These are phyloP conservation scores for Tarenaya hassleriana DNA, from an alignment of 345 rosid genomes.

Conservation along the genomic window DNA sequence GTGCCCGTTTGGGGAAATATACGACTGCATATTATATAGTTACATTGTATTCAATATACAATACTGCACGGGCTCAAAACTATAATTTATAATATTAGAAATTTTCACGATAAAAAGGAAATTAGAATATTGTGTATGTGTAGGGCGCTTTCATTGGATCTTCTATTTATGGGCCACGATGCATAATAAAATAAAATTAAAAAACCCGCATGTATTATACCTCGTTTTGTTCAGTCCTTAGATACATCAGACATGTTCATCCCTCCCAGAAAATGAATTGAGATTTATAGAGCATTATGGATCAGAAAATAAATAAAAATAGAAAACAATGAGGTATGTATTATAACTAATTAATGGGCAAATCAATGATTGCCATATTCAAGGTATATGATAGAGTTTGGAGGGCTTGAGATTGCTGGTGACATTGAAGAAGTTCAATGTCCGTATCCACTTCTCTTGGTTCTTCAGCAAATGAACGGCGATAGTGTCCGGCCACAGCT, in stretches of 20 bases:
- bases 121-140: too few species aligned
- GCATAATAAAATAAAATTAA: too few species aligned
- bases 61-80: too few species aligned
- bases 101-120: too few species aligned
- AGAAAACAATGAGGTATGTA: constrained; percentile 14
- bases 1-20: too few species aligned
- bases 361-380: background rate
- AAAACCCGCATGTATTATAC: constrained; percentile 3
- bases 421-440: constrained; percentile 61
- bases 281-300: constrained; percentile 9
- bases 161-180: constrained; percentile 9
- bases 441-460: constrained; percentile 66
- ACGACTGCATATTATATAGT: too few species aligned
- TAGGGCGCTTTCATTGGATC: too few species aligned
- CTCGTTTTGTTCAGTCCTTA: background rate
- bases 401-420: constrained; percentile 72
- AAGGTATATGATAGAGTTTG: constrained; percentile 66
- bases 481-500: constrained; percentile 67
- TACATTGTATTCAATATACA: too few species aligned
- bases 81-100: too few species aligned
- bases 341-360: background rate
- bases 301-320: constrained; percentile 5
- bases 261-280: background rate
- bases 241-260: constrained; percentile 6
- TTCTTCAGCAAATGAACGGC: constrained; percentile 81